Conservation (phyloP, 768 basidiomycete species). For the Hygrocybe punicea region DNA sequence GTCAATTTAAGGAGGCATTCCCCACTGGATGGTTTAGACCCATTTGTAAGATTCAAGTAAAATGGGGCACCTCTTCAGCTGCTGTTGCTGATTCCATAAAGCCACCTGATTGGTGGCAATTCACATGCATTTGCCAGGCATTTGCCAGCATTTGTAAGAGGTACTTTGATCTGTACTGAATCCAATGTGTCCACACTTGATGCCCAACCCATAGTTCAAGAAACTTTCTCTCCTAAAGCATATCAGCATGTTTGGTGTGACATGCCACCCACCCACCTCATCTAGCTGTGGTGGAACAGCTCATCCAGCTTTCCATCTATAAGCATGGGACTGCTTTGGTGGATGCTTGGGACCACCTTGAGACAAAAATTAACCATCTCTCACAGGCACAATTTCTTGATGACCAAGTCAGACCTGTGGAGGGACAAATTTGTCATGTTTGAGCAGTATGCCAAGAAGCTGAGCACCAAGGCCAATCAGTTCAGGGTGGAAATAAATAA, state of each 20-base stretch:
- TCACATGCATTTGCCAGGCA: slow-evolving; percentile 83
- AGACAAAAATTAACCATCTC: slow-evolving; percentile 87
- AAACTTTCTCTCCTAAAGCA: slow-evolving; percentile 86
- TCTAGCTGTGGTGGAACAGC: slow-evolving; percentile 76
- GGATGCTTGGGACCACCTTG: slow-evolving; percentile 88
- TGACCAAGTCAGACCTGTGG: slow-evolving; percentile 90
- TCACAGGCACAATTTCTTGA: slow-evolving; percentile 82
- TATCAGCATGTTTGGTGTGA: slow-evolving; percentile 71
- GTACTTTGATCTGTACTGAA: slow-evolving; percentile 34
- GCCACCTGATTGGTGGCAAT: slow-evolving; percentile 93
- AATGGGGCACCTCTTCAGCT: slow-evolving; percentile 71
- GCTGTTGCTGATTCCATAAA: slow-evolving; percentile 88
- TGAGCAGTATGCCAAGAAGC: slow-evolving; percentile 88
- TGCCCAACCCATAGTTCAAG: slow-evolving; percentile 58
- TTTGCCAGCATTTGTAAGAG: slow-evolving; percentile 85
- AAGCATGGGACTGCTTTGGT: slow-evolving; percentile 94
- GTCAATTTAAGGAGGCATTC: slow-evolving; percentile 94
- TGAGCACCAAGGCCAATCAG: slow-evolving; percentile 82
- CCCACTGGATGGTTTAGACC: slow-evolving; percentile 89
- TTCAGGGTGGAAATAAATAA: slow-evolving; percentile 84
- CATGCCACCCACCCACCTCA: slow-evolving; percentile 67
- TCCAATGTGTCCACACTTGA: slow-evolving; percentile 9
- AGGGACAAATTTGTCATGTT: slow-evolving; percentile 92
- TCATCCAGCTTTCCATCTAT: slow-evolving; percentile 83
- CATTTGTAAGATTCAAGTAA: slow-evolving; percentile 86